Evolutionary conservation across 257 asterid species (phyloP), one percentile per base, ranked within the genome.

Genomic region (Solanum ossicruentum): DNA sequence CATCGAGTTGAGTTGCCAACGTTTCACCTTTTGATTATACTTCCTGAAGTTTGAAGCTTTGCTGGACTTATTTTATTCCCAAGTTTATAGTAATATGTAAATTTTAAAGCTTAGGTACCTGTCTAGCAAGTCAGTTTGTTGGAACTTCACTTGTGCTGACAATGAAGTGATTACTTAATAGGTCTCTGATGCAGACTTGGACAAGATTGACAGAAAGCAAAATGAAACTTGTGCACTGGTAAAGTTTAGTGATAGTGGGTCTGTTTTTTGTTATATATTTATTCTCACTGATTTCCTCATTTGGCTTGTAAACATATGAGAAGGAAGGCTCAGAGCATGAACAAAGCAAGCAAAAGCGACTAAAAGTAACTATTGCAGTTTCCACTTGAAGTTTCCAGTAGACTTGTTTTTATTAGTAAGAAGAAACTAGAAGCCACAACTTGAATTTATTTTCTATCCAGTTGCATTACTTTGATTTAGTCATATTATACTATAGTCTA

Each of bases 341-440:
- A 70, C 90, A 87, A 52, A 91, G 93, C 84, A 87, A 81, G 47
- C 52, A 32, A 78, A 97, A 97, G 95, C 92, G 91, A 89, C 91
- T 60, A 83, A 94, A 94, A 97, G 99, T 95, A 87, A 32, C n/a
- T 12, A 10, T 32, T 84, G 84, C 82, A 51, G 58, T 69, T 56
- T 43, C 61, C 83, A 49, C 80, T 55, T 77, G 32, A 79, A 43
- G 17, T 26, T 51, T 77, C 61, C 26, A 23, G 21, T n/a, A n/a
- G 51, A 66, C 36, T 26, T n/a, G 1, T 83, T 83, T 51, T 17
- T 41, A 67, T 39, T 43, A 18, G 54, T 21, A 66, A 83, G 12
- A 18, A 43, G 26, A 56, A n/a, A 66, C 52, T 43, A 65, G 65
- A 66, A 28, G 56, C 32, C 51, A 47, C 67, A 49, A 5, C 28